A percentile compares a stretch with the other conserved stretches of the same genome.
Conservation (phyloP, 176 grass and related monocot genomes). For the Echinochloa phyllopogon region DNA sequence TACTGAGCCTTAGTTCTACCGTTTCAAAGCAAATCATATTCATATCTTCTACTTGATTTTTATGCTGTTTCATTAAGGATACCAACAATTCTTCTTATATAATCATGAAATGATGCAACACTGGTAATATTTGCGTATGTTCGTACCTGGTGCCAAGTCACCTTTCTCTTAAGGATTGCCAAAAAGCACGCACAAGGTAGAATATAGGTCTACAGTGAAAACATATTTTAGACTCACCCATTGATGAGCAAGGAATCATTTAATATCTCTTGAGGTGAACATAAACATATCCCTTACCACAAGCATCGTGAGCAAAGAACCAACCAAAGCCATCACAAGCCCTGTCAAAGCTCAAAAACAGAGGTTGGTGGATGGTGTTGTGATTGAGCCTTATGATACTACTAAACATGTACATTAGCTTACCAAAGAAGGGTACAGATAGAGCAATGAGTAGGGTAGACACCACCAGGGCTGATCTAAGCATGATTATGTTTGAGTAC, state of each 20-base stretch:
- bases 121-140: not conserved
- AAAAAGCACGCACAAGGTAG: conserved; percentile 86
- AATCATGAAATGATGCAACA: not conserved
- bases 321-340: conserved; percentile 92
- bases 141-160: conserved; percentile 73
- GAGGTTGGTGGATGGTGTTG: not conserved
- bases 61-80: conserved; percentile 3
- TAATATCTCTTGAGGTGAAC: not conserved
- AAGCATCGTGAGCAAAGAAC: conserved; percentile 96
- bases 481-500: conserved; percentile 71
- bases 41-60: not conserved
- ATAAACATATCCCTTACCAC: conserved; percentile 59
- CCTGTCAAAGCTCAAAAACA: conserved; percentile 50
- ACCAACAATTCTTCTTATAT: not conserved
- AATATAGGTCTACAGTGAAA: conserved; percentile 69
- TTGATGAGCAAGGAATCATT: not conserved
- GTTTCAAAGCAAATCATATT: conserved; percentile 1
- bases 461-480: conserved; percentile 73
- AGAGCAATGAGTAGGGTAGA: conserved; percentile 83
- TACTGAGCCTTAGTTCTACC: not conserved
- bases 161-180: conserved; percentile 72
- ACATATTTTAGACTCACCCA: not conserved
- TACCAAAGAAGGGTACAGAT: conserved; percentile 90
- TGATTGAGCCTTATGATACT: not conserved
- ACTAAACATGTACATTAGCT: conserved; percentile 32